Percentiles rank a stretch among this genome's conserved stretches.
phyloP scores from a whole-genome alignment of 2,329 filamentous ascomycete species.

The Fusarium sp. region DNA sequence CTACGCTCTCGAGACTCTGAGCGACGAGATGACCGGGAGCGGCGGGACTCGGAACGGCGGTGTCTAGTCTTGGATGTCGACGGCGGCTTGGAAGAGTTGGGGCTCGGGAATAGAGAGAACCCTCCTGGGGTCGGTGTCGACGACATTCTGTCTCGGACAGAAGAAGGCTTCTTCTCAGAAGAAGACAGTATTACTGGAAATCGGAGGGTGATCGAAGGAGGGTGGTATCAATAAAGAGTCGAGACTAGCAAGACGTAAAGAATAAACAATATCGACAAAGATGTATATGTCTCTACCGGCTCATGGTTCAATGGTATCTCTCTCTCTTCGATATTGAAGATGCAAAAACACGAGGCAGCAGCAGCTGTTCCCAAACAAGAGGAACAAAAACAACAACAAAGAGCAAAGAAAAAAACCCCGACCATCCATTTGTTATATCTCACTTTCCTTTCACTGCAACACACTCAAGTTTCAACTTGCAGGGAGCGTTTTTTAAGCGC shows the following conservation, averaged over 20 bases:
- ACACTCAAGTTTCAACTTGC: background rate
- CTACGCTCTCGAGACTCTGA: slow-evolving; percentile 51
- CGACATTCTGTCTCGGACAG: slow-evolving; percentile 48
- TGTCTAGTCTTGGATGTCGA: slow-evolving; percentile 49
- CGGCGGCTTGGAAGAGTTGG: slow-evolving; percentile 50
- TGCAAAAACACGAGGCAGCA: slow-evolving; percentile 1
- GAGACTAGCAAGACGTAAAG: slow-evolving; percentile 19
- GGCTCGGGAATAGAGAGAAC: slow-evolving; percentile 66
- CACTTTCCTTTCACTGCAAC: background rate
- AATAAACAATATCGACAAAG: background rate
- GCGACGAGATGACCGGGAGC: slow-evolving; percentile 40
- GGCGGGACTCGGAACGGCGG: slow-evolving; percentile 50
- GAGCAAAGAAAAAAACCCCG: background rate
- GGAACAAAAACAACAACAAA: background rate
- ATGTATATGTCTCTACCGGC: slow-evolving; percentile 36
- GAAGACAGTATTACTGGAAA: slow-evolving; percentile 22
- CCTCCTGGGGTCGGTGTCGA: slow-evolving; percentile 55
- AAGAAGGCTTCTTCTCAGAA: slow-evolving; percentile 40
- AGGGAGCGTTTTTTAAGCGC: slow-evolving; percentile 29
- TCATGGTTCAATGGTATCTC: slow-evolving; percentile 37
- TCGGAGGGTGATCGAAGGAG: slow-evolving; percentile 19
- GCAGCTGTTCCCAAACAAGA: slow-evolving; percentile 4
- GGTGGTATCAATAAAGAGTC: slow-evolving; percentile 29
- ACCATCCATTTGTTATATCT: slow-evolving; percentile 30
- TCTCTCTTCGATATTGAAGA: background rate